Percentiles rank a stretch among this genome's conserved stretches.
Conservation (phyloP, 129 eudicot species). For the Flaveria linearis region DNA sequence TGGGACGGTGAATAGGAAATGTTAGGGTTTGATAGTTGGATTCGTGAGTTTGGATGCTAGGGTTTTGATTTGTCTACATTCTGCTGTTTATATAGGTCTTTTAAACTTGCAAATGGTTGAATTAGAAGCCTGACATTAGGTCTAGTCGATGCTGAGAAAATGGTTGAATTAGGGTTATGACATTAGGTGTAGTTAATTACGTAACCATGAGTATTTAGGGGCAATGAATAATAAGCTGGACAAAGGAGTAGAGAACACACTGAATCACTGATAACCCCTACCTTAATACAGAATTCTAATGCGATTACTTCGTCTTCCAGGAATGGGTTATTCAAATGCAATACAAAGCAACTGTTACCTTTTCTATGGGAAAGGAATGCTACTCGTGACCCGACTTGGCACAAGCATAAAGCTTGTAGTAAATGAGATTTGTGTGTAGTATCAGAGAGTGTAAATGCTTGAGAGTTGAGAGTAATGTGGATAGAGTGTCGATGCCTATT, state of each 20-base stretch:
- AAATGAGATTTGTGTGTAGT: neutral
- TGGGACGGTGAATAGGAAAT: neutral
- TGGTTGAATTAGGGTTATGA: neutral
- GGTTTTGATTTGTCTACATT: neutral
- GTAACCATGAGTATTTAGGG: slow-evolving; percentile 2
- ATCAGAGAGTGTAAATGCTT: neutral
- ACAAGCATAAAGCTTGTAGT: neutral
- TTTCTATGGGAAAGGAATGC: neutral
- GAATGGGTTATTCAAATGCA: neutral
- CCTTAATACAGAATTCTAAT: neutral
- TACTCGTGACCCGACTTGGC: neutral
- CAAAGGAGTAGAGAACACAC: neutral
- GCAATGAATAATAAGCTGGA: neutral
- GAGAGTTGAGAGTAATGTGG: neutral
- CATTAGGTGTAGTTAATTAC: neutral
- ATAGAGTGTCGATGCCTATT: neutral
- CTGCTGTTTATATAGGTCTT: neutral
- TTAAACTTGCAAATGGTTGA: neutral
- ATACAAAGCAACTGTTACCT: neutral
- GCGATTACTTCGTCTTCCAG: neutral
- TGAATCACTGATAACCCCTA: neutral
- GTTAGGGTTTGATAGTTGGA: neutral
- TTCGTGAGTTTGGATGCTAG: slow-evolving; percentile 14
- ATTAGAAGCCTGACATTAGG: slow-evolving; percentile 9
- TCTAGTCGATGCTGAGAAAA: neutral